Base-by-base conservation (phyloP, 768 basidiomycete species). In the Panaeolus cyanescens region DNA sequence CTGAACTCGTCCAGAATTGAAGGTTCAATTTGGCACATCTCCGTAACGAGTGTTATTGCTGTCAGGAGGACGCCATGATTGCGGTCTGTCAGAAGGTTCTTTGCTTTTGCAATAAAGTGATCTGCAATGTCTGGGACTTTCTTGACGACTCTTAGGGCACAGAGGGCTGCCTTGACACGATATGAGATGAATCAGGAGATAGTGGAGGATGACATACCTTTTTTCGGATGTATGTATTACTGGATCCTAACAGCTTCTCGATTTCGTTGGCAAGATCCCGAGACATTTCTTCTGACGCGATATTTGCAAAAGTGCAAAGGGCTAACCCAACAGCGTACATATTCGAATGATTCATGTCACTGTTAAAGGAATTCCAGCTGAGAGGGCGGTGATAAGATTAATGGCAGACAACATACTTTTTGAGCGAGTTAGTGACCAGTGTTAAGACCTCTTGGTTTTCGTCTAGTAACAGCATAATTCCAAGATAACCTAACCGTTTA, bases 251-350 rank as follows among this genome's bases (percentile, higher is more conserved):
- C 4, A 99, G 81, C 76, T 99, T 98, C 78, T 98, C 96, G 65
- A 99, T 92, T 79, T 99, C 97, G 69, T 98, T 96, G 58, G 92
- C 92, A 66, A 99, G 81, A 82, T 99, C 97, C 64, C 97, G 88
- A 30, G 96, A 95, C 97, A 99, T 99, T 77, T 99, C 97, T 75
- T 99, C 97, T 19, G 95, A 97, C 9, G 97, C 95, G 66, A 99
- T 99, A 71, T 99, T 98, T 61, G 96, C 97, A 71, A 99, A 99
- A 0, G 97, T 99, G 70, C 95, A 98, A 33, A 99, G 86, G 2
- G 95, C 96, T 59, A 99, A 85, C 5, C 97, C 97, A 25, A 99
- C 97, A 3, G 92, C 93, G 74, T 98, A 99, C 93, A 97, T 97
- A 76, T 98, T 98, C 1, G 96, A 90, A 74, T 98, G 96, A 75